Percentiles rank a stretch among this genome's conserved stretches.
Conservation (phyloP, 768 basidiomycete genomes). For the Coprinopsis cinerea region DNA sequence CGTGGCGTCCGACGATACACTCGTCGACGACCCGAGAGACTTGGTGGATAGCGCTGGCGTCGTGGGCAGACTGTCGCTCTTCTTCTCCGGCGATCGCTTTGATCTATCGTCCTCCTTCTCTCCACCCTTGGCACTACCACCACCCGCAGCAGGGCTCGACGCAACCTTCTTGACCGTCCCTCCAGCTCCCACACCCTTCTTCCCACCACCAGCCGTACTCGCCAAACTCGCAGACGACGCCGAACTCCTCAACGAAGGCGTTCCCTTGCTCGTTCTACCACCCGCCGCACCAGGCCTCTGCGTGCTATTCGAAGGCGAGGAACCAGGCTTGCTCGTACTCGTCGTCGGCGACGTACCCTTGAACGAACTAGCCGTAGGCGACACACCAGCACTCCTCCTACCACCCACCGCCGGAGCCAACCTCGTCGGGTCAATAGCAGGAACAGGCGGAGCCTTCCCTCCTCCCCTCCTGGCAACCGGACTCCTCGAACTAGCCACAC, state of each 20-base stretch:
- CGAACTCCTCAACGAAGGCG: constrained; percentile 8
- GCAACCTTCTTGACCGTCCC: constrained; percentile 18
- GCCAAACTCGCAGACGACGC: constrained; percentile 18
- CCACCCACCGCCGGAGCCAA: constrained; percentile 1
- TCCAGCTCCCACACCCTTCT: constrained; percentile 20
- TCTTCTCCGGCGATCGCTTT: constrained; percentile 2
- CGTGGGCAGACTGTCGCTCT: constrained; percentile 7
- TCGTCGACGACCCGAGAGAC: neutral
- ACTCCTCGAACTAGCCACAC: constrained; percentile 21
- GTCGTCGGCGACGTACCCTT: too few relatives aligned
- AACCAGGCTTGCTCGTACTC: constrained; percentile 8
- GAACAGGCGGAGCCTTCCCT: constrained; percentile 11
- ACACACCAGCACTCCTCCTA: constrained; percentile 2
- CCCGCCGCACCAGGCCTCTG: neutral
- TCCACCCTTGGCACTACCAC: constrained; percentile 6
- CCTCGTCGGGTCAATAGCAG: constrained; percentile 11
- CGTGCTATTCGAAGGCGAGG: neutral
- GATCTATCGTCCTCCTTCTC: constrained; percentile 15
- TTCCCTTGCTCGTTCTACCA: neutral
- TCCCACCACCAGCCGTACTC: constrained; percentile 18
- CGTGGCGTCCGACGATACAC: neutral
- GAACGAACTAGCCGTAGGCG: too few relatives aligned
- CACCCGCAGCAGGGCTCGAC: constrained; percentile 15
- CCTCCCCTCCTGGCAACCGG: constrained; percentile 7
- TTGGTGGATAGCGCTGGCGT: neutral